Evolutionary conservation across 345 rosid species (phyloP), one percentile per base, ranked within the genome.

Genomic region (Trapa bicornis): DNA sequence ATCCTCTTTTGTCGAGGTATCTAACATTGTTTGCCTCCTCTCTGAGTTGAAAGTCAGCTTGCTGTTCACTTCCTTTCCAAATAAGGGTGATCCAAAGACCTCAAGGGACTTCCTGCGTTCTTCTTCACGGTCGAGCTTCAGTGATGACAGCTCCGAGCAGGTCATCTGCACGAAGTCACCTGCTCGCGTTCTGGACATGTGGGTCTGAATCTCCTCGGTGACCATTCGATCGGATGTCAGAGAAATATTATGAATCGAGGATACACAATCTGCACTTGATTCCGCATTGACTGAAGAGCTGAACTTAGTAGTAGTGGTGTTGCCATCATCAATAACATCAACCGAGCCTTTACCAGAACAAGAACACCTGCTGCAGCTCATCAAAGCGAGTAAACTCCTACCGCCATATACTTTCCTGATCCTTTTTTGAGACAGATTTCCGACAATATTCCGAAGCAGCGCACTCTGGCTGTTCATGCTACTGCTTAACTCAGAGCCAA

Each of bases 31-130:
- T 22, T 22, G 29, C 29, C 29, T 22, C 29, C 29, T 22, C 29
- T 22, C 29, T 22, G 29, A 22, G 29, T 22, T 22, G 29, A 22
- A 22, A 22, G 29, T 22, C 29, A 22, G 29, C 29, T 22, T 22
- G 29, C 29, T 22, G 29, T 22, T 22, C 29, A 22, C 29, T 22
- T 22, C 29, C 82, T 68, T 80, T 13, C 72, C 80, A 4, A 71
- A 35, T 3, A 80, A 73, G n/a, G 90, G 85, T 43, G 86, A 83
- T 36, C 97, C 88, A 45, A 80, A 86, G 41, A 85, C 86, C 68
- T 88, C 91, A 0, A 84, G 68, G 16, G 93, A 82, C 65, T 85
- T 86, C 64, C 80, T 74, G 12, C 75, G 78, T 57, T 67, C 80
- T 38, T 76, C 66, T 67, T 67, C 82, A 11, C 38, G 69, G 4